Conservation (phyloP, 306 rosid species). For the barrel medic (Medicago truncatula) region MtrunA17r5.0-ANR NC_053045.1:62048001-62048500, state of each 20-base stretch:
- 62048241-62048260: slow-evolving; percentile 30
- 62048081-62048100: slow-evolving; percentile 46
- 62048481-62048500: no score
- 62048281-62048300: slow-evolving; percentile 29
- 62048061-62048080: slow-evolving; percentile 21
- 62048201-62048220: slow-evolving; percentile 60
- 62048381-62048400: no score
- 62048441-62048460: no score
- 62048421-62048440: no score
- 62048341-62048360: neutral
- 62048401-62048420: no score
- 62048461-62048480: no score
- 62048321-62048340: slow-evolving; percentile 13
- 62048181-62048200: slow-evolving; percentile 47
- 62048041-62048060: slow-evolving; percentile 39
- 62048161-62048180: slow-evolving; percentile 20
- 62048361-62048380: slow-evolving; percentile 10
- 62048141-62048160: no score
- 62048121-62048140: slow-evolving; percentile 25
- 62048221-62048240: slow-evolving; percentile 78
- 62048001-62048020: slow-evolving; percentile 33
- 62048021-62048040: slow-evolving; percentile 25
- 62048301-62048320: slow-evolving; percentile 10
- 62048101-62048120: slow-evolving; percentile 49
- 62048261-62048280: slow-evolving; percentile 31